Conservation (phyloP, 2,329 filamentous ascomycete genomes). For the Fusarium sp. region DNA sequence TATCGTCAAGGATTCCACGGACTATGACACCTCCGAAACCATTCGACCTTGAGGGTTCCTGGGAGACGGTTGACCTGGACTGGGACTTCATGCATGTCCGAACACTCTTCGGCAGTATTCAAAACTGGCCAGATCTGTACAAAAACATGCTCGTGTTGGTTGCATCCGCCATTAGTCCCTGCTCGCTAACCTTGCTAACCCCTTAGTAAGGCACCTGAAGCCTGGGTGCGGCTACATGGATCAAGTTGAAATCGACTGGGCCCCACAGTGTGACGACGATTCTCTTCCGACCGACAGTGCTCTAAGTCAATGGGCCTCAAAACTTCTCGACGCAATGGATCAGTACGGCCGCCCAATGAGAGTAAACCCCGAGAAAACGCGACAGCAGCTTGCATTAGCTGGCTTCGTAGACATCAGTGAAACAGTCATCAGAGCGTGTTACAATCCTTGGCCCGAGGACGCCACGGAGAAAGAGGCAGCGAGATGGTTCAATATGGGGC, state of each 20-base stretch:
- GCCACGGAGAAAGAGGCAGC: neutral
- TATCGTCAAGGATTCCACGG: neutral
- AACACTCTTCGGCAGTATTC: neutral
- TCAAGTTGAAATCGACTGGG: neutral
- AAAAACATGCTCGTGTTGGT: neutral
- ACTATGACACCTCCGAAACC: neutral
- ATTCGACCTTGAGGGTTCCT: neutral
- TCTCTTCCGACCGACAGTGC: neutral
- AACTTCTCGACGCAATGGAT: neutral
- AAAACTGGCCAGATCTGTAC: neutral
- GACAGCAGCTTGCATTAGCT: neutral
- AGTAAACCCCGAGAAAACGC: neutral
- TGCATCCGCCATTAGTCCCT: neutral
- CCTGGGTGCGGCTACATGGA: neutral
- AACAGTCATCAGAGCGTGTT: neutral
- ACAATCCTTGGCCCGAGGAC: neutral
- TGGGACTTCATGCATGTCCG: neutral
- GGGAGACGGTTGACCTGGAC: neutral
- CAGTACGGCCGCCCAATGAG: neutral
- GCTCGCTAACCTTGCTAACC: neutral
- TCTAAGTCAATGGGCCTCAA: neutral
- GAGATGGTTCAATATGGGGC: neutral
- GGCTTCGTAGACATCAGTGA: neutral
- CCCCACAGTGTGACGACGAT: neutral
- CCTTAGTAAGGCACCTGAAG: neutral